phyloP scores from a whole-genome alignment of 2,329 filamentous ascomycete genomes.

The Talaromyces verruculosus region DNA sequence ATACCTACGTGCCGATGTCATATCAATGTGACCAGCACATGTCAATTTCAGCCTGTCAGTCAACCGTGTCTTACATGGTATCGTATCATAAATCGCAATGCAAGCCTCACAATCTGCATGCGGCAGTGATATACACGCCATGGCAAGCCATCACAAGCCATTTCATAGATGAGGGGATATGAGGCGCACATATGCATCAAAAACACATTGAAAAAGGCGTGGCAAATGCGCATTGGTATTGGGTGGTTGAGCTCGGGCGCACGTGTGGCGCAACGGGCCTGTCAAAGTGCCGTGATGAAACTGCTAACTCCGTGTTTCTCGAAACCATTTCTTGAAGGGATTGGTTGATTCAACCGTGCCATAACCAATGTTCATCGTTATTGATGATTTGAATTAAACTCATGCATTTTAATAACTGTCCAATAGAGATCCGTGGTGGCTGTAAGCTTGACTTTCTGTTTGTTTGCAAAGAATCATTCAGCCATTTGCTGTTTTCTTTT shows the following conservation, averaged over 20 bases:
- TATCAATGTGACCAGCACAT: not conserved
- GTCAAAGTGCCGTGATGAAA: not conserved
- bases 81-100: not conserved
- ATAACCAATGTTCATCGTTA: not conserved
- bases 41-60: not conserved
- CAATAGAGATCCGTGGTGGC: not conserved
- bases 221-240: conserved; percentile 9
- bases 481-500: not conserved
- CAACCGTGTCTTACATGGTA: not conserved
- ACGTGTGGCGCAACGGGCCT: conserved; percentile 1
- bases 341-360: not conserved
- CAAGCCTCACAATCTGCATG: conserved; percentile 19
- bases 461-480: not conserved
- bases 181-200: conserved; percentile 2
- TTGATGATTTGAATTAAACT: not conserved
- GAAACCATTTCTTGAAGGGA: not conserved
- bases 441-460: not conserved
- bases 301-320: not conserved
- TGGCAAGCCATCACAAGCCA: not conserved
- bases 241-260: not conserved
- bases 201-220: not conserved
- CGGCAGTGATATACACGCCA: conserved; percentile 4
- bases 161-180: not conserved
- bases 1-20: not conserved
- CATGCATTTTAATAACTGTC: not conserved